These are phyloP conservation scores for Penicillium sp. DNA, from an alignment of 2,329 filamentous ascomycete species.

Conservation along the genomic window DNA sequence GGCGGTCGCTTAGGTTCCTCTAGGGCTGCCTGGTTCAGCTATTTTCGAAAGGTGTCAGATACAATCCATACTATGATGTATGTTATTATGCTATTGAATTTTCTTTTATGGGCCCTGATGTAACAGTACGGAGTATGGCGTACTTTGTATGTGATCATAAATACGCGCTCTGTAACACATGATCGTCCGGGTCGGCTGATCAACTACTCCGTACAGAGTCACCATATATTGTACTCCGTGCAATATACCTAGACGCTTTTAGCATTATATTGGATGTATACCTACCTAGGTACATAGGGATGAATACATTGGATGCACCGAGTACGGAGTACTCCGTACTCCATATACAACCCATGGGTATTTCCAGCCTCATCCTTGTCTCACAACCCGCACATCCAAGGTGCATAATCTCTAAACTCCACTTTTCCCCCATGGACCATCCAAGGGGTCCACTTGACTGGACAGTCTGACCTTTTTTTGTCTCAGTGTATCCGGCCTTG, in stretches of 20 bases:
- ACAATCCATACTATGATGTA: neutral
- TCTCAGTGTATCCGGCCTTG: conserved; percentile 2
- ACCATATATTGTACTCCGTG: neutral
- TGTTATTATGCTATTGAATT: neutral
- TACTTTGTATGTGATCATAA: neutral
- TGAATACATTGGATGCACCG: too few species aligned
- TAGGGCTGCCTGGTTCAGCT: neutral
- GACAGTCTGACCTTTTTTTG: neutral
- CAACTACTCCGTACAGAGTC: neutral
- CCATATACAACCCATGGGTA: neutral
- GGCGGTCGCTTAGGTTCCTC: neutral
- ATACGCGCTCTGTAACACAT: neutral
- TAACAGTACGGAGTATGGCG: neutral
- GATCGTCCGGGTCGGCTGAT: neutral
- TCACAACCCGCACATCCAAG: neutral
- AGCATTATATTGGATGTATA: too few species aligned
- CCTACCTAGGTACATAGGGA: too few species aligned
- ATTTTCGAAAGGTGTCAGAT: neutral
- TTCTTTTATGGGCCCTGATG: neutral
- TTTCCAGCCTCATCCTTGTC: conserved; percentile 1
- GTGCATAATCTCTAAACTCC: neutral
- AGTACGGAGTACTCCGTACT: too few species aligned
- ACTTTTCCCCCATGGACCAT: neutral
- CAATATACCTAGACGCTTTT: too few species aligned
- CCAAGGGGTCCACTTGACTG: neutral